phyloP scores from a whole-genome alignment of 2,329 filamentous ascomycete genomes.

The Colletotrichum acutatum region DNA sequence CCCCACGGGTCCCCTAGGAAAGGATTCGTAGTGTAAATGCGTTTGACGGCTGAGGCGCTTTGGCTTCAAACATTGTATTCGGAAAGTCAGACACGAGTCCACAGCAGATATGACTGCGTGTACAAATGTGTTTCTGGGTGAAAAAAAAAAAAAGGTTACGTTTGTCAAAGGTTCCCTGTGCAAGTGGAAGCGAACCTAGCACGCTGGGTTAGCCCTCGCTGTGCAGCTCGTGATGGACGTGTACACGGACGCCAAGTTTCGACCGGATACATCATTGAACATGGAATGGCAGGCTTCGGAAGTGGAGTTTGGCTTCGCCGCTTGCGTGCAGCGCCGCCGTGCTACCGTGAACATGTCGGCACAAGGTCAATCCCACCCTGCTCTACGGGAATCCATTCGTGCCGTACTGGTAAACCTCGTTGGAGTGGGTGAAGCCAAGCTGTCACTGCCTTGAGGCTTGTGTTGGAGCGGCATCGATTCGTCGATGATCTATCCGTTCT shows the following conservation, averaged over 20 bases:
- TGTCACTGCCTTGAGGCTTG: conserved; percentile 6
- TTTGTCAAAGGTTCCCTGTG: conserved; percentile 15
- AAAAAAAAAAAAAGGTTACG: background rate
- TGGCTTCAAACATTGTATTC: background rate
- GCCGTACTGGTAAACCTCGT: no score
- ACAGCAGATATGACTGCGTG: background rate
- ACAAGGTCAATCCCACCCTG: conserved; percentile 24
- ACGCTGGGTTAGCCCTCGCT: conserved; percentile 18
- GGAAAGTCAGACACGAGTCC: background rate
- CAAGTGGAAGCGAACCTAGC: background rate
- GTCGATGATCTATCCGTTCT: background rate
- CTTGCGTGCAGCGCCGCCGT: conserved; percentile 14
- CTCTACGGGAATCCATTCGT: no score
- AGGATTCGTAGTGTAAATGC: background rate
- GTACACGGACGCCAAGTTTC: conserved; percentile 24
- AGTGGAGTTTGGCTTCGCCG: conserved; percentile 27
- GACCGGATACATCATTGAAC: conserved; percentile 24
- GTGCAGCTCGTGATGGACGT: conserved; percentile 16
- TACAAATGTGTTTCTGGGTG: conserved; percentile 13
- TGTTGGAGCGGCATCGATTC: background rate
- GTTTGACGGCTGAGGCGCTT: conserved; percentile 23
- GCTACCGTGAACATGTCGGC: conserved; percentile 19
- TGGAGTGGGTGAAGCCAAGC: conserved; percentile 23
- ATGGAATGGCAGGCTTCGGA: background rate
- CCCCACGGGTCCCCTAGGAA: background rate